Evolutionary conservation across 2,329 filamentous ascomycete species (phyloP).

Genomic region (Fusarium mexicanum): DNA sequence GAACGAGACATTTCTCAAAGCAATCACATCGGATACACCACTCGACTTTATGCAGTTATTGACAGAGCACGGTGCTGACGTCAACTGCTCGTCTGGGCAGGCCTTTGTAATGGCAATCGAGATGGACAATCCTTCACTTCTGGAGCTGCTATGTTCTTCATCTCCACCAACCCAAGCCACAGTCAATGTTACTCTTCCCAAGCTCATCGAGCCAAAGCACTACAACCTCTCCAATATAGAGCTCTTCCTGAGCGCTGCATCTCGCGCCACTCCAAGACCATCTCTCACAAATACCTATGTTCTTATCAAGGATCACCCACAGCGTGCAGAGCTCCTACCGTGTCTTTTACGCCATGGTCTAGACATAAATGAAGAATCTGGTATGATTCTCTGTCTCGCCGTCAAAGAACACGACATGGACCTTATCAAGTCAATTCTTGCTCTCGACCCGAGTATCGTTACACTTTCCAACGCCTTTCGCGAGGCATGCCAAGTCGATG

Average conservation of each 20-base stretch:
- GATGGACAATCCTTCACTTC: neutral
- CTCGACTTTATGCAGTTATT: neutral
- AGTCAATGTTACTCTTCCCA: neutral
- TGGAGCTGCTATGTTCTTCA: neutral
- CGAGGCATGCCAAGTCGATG: neutral
- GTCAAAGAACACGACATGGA: neutral
- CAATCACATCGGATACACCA: neutral
- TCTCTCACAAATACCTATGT: neutral
- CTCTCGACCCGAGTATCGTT: neutral
- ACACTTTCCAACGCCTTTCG: constrained; percentile 1
- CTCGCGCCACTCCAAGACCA: neutral
- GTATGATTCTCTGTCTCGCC: neutral
- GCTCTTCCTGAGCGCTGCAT: neutral
- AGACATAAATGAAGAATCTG: neutral
- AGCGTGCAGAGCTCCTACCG: neutral
- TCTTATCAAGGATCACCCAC: neutral
- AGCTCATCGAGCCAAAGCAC: neutral
- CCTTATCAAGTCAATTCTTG: neutral
- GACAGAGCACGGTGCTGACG: neutral
- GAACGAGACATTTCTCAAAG: neutral
- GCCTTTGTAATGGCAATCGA: neutral
- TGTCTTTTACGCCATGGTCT: neutral
- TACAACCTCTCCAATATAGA: neutral
- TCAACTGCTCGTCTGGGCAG: neutral
- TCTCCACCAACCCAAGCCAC: neutral